phyloP scores from a whole-genome alignment of 2,329 filamentous ascomycete genomes.

The Orbilia ellipsospora region DNA sequence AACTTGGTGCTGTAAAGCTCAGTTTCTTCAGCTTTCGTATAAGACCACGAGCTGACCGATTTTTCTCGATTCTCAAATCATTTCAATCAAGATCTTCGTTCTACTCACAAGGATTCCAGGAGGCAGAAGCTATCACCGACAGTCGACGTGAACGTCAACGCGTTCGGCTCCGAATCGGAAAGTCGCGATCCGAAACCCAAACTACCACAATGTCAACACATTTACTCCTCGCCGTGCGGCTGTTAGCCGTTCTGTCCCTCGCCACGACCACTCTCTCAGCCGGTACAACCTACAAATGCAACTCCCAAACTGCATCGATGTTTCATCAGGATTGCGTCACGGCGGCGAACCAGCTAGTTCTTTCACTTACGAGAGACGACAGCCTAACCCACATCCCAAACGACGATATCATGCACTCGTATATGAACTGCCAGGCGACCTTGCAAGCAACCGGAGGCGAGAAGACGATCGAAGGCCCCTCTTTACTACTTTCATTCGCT shows the following conservation, averaged over 20 bases:
- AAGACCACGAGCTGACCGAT: too few relatives aligned
- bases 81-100: too few relatives aligned
- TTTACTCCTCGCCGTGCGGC: slow-evolving; percentile 11
- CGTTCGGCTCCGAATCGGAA: not conserved
- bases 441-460: slow-evolving; percentile 35
- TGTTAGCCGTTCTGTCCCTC: slow-evolving; percentile 34
- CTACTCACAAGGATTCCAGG: too few relatives aligned
- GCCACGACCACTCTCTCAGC: slow-evolving; percentile 26
- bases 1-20: too few relatives aligned
- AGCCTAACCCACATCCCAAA: slow-evolving; percentile 39
- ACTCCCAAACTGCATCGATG: slow-evolving; percentile 25
- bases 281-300: slow-evolving; percentile 44
- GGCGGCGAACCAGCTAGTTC: slow-evolving; percentile 37
- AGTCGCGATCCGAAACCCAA: slow-evolving; percentile 13
- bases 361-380: slow-evolving; percentile 37
- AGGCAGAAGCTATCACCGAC: not conserved
- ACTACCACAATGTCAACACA: slow-evolving; percentile 53
- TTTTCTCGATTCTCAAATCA: too few relatives aligned
- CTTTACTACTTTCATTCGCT: slow-evolving; percentile 34
- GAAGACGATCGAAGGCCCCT: slow-evolving; percentile 32
- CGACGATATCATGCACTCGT: slow-evolving; percentile 37
- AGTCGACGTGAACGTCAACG: not conserved
- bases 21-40: too few relatives aligned
- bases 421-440: slow-evolving; percentile 23
- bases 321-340: slow-evolving; percentile 45